Evolutionary conservation across 2,329 filamentous ascomycete genomes (phyloP).

Genomic region (Tolypocladium tropicale): DNA sequence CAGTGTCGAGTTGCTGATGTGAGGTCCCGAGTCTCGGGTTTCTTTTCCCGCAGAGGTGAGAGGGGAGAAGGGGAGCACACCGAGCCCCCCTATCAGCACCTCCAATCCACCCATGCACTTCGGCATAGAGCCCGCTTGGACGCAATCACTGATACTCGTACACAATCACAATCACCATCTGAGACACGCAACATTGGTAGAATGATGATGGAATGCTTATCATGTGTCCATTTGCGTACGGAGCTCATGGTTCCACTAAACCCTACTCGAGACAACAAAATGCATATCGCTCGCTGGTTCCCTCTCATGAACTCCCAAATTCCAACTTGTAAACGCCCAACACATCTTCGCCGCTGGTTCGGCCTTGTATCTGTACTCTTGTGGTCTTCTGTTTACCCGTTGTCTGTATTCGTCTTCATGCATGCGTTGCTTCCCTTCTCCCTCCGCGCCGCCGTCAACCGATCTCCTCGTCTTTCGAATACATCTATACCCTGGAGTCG

Average conservation of each 20-base stretch:
- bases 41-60: background rate
- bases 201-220: background rate
- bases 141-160: background rate
- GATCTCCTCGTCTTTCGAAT: background rate
- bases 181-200: background rate
- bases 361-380: background rate
- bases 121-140: background rate
- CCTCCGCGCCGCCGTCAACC: background rate
- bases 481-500: slow-evolving; percentile 12
- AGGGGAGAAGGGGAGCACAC: background rate
- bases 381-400: background rate
- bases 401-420: background rate
- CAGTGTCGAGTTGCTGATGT: background rate
- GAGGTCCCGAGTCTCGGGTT: background rate
- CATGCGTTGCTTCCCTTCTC: background rate
- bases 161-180: background rate
- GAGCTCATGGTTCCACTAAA: background rate
- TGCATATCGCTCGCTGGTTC: background rate
- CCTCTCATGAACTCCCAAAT: background rate
- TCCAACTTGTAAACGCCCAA: background rate
- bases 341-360: background rate
- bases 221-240: background rate
- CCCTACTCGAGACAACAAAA: background rate
- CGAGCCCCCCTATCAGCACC: background rate
- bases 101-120: background rate